Evolutionary conservation across 352 stramenopile species (phyloP).

Genomic region (Globisporangium nunn): DNA sequence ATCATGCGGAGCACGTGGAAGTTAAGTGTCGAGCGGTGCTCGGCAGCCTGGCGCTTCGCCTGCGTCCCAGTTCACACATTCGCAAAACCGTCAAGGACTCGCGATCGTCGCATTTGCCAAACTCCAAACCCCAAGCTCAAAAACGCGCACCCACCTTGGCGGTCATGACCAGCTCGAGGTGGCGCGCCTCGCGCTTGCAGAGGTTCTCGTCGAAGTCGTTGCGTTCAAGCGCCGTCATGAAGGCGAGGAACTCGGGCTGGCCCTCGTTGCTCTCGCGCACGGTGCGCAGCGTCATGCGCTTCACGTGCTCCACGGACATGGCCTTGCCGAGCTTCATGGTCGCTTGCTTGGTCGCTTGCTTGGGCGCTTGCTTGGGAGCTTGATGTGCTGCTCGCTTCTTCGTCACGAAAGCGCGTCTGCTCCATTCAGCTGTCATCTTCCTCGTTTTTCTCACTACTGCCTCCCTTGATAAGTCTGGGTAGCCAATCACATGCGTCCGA

Average conservation of each 20-base stretch:
- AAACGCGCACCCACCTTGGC: conserved; percentile 29
- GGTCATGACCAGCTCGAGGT: conserved; percentile 75
- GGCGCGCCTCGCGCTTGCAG: conserved; percentile 75
- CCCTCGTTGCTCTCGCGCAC: conserved; percentile 74
- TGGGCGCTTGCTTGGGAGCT: conserved; percentile 9
- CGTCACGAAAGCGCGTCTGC: no score
- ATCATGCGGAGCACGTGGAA: conserved; percentile 88
- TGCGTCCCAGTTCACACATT: conserved; percentile 11
- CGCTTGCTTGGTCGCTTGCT: conserved; percentile 3
- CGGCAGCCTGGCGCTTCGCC: conserved; percentile 48
- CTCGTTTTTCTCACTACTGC: no score
- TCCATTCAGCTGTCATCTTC: no score
- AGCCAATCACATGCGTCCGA: no score
- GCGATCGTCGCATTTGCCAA: background rate
- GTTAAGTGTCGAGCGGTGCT: conserved; percentile 82
- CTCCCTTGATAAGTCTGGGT: no score
- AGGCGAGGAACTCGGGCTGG: conserved; percentile 73
- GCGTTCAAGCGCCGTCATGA: conserved; percentile 73
- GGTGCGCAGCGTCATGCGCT: conserved; percentile 87
- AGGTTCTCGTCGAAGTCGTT: conserved; percentile 81
- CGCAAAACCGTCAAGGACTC: background rate
- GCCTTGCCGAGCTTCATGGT: conserved; percentile 77
- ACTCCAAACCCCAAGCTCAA: no score
- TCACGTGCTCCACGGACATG: conserved; percentile 84
- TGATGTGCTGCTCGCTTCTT: conserved; percentile 1